phyloP scores from a whole-genome alignment of 2,329 filamentous ascomycete genomes.

The Sordariomycetes sp. region DNA sequence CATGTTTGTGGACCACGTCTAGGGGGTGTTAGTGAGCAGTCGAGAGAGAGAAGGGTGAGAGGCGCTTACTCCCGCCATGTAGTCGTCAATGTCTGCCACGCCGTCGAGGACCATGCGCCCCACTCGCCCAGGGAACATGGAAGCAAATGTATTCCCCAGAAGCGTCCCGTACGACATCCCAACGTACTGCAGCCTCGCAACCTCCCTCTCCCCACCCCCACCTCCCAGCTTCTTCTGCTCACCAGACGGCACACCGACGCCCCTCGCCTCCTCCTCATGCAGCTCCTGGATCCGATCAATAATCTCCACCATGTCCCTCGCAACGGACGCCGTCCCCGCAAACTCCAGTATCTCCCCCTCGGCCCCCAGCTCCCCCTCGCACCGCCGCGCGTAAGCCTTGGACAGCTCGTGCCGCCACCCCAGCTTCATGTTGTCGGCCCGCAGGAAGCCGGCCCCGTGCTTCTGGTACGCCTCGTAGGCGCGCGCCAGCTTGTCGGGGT shows the following conservation, averaged over 20 bases:
- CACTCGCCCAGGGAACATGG: slow-evolving; percentile 21
- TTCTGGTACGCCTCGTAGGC: slow-evolving; percentile 15
- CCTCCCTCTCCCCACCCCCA: slow-evolving; percentile 4
- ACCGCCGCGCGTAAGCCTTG: slow-evolving; percentile 15
- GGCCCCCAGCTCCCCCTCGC: slow-evolving; percentile 9
- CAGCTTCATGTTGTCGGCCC: slow-evolving; percentile 7
- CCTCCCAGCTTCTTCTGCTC: slow-evolving; percentile 6
- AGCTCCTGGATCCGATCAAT: slow-evolving; percentile 24
- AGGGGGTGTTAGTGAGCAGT: background rate
- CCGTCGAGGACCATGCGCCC: slow-evolving; percentile 27
- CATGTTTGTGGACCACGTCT: slow-evolving; percentile 22
- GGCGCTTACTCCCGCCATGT: slow-evolving; percentile 17
- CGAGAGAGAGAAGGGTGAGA: background rate
- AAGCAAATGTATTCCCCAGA: slow-evolving; percentile 20
- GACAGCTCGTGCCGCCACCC: slow-evolving; percentile 9
- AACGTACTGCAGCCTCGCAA: slow-evolving; percentile 27
- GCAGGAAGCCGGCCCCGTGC: slow-evolving; percentile 15
- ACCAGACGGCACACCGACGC: background rate
- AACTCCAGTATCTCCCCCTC: slow-evolving; percentile 17
- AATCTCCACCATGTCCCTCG: slow-evolving; percentile 28
- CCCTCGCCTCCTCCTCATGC: slow-evolving; percentile 7
- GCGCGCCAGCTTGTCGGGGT: slow-evolving; percentile 16
- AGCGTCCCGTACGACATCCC: slow-evolving; percentile 32
- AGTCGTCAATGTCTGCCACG: slow-evolving; percentile 22
- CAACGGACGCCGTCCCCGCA: slow-evolving; percentile 23